phyloP scores from a whole-genome alignment of 2,329 filamentous ascomycete species.

The Colletotrichum sp. region DNA sequence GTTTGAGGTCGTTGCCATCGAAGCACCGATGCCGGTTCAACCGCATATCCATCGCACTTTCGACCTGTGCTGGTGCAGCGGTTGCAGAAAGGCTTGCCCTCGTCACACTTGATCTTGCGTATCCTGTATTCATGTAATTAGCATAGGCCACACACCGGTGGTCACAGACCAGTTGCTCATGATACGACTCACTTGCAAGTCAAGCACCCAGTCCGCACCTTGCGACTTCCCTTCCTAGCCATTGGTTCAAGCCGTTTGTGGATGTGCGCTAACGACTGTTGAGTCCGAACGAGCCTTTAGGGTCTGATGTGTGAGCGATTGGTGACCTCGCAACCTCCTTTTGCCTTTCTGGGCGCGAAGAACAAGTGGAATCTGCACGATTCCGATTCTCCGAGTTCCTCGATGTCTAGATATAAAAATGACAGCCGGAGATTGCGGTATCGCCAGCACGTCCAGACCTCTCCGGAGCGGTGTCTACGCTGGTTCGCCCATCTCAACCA shows the following conservation, averaged over 20 bases:
- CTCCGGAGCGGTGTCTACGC: not conserved
- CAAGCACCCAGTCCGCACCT: slow-evolving; percentile 55
- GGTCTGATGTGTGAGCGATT: not conserved
- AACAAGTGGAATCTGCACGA: not conserved
- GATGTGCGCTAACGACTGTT: not conserved
- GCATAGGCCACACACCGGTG: not conserved
- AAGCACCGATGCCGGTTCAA: not conserved
- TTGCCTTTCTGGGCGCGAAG: not conserved
- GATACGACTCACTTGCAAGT: slow-evolving; percentile 53
- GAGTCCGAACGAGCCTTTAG: not conserved
- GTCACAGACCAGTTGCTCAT: not conserved
- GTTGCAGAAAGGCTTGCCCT: slow-evolving; percentile 55
- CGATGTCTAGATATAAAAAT: not conserved
- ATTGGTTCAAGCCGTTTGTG: not conserved
- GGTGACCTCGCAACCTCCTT: not conserved
- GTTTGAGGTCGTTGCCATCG: not conserved
- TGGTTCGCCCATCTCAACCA: not conserved
- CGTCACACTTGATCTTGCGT: slow-evolving; percentile 63
- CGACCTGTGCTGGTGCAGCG: slow-evolving; percentile 60
- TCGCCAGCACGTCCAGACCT: not conserved
- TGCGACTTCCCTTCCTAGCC: slow-evolving; percentile 24
- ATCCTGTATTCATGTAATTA: slow-evolving; percentile 37
- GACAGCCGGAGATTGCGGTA: not conserved
- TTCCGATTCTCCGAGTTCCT: not conserved
- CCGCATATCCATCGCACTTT: slow-evolving; percentile 58